A percentile compares a stretch with the other conserved stretches of the same genome.
Conservation (phyloP, 768 basidiomycete genomes). For the Chalciporus pseudorubinellus region DNA sequence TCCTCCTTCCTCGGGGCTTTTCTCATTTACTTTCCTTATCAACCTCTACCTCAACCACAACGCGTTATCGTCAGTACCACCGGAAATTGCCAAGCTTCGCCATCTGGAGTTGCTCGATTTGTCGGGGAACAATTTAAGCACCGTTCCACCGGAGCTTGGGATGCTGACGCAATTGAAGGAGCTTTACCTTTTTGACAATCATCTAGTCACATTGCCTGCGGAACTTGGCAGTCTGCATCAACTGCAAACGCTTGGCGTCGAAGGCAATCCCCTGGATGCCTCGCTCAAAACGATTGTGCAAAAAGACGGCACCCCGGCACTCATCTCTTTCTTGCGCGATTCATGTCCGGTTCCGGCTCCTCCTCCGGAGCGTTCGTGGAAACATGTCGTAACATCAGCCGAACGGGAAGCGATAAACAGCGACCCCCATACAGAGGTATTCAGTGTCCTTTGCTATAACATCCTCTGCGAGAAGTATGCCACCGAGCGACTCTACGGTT, state of each 20-base stretch:
- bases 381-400: conserved; percentile 52
- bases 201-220: conserved; percentile 76
- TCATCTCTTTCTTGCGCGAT: conserved; percentile 91
- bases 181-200: conserved; percentile 94
- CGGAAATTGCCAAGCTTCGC: conserved; percentile 78
- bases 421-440: conserved; percentile 72
- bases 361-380: conserved; percentile 83
- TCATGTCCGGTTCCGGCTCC: conserved; percentile 78
- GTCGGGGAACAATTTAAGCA: conserved; percentile 78
- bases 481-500: conserved; percentile 86
- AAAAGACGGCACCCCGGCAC: conserved; percentile 89
- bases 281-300: conserved; percentile 77
- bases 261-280: conserved; percentile 92
- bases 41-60: conserved; percentile 98
- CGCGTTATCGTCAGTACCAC: conserved; percentile 69
- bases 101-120: conserved; percentile 89
- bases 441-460: conserved; percentile 87
- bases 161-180: conserved; percentile 89
- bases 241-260: conserved; percentile 89
- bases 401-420: conserved; percentile 57
- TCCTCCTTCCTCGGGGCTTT: conserved; percentile 70
- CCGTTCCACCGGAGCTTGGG: conserved; percentile 84
- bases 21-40: conserved; percentile 88
- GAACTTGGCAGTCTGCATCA: conserved; percentile 91
- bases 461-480: conserved; percentile 92